Base-by-base conservation (phyloP, 2,329 filamentous ascomycete genomes). In the Sclerotinia trifoliorum region DNA sequence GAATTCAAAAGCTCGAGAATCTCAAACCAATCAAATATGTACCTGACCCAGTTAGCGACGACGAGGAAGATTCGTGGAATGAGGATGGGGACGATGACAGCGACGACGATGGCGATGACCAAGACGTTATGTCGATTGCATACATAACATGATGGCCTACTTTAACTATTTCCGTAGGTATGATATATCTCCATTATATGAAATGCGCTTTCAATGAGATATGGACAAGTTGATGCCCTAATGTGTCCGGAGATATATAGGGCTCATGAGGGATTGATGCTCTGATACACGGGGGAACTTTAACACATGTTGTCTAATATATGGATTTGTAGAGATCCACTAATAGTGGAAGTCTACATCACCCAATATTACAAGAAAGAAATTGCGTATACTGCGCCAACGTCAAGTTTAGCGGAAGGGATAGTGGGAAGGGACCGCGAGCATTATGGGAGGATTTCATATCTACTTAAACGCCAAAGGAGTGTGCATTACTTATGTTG, bases 1-100 rank as follows among this genome's bases (percentile, higher is more conserved):
- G 60, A 48, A 39, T 63, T 24, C 60, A 39, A 15, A 63, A 63
- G 54, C 54, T 57, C 21, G 39, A 57, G n/a, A 35, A 48, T 51
- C 21, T 24, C n/a, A 63, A 42, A 39, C 60, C 46, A 39, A 32
- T 63, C 32, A 63, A 32, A 63, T 63, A 63, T 26, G 60, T 63
- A 10, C 60, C 60, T 24, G 60, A 63, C 39, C 60, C 46, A 39
- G 5, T 26, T 39, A 63, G 60, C 32, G 60, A 63, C 39, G 60
- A 63, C 17, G 60, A 62, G 46, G 60, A 63, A 26, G 60, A 19
- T 11, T 39, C 51, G 21, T 19, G n/a, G n/a, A 17, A 42, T 26
- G 60, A 62, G 21, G 58, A 19, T 10, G 26, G 13, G 1, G 42
- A 61, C 5, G 15, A 32, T 1, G 19, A 32, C 5, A 15, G 39